Evolutionary conservation across 345 rosid species (phyloP).

Genomic region (Trapa bicornis): DNA sequence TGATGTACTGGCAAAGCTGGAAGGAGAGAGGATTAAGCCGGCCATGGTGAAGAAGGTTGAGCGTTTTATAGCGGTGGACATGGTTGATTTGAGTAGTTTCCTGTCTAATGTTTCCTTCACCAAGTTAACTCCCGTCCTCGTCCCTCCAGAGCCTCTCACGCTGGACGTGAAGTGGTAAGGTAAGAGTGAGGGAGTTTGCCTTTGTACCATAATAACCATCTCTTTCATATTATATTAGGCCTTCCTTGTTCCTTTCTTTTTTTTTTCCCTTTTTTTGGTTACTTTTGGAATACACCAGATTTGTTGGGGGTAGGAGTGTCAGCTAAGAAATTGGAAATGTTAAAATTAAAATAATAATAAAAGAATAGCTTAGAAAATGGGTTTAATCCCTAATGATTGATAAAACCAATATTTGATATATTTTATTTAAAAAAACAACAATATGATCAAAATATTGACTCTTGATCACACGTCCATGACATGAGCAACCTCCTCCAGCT

Average conservation of each 20-base stretch:
- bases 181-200: slow-evolving; percentile 13
- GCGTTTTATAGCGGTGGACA: slow-evolving; percentile 47
- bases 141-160: slow-evolving; percentile 69
- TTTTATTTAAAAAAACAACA: no score
- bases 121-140: slow-evolving; percentile 56
- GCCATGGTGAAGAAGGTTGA: slow-evolving; percentile 34
- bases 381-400: no score
- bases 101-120: slow-evolving; percentile 66
- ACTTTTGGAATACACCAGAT: background rate
- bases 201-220: slow-evolving; percentile 12
- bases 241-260: background rate
- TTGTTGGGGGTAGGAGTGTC: background rate
- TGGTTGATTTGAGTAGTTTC: slow-evolving; percentile 56
- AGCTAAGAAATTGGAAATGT: no score
- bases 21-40: slow-evolving; percentile 44
- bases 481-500: no score
- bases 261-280: background rate
- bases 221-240: no score
- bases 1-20: slow-evolving; percentile 43
- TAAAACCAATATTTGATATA: no score
- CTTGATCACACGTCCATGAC: no score
- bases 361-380: no score
- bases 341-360: no score
- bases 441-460: no score
- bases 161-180: slow-evolving; percentile 84